Percentiles rank a stretch among this genome's conserved stretches.
Evolutionary conservation across 352 stramenopile genomes (phyloP).

Genomic region (Saprolegnia parasitica): DNA sequence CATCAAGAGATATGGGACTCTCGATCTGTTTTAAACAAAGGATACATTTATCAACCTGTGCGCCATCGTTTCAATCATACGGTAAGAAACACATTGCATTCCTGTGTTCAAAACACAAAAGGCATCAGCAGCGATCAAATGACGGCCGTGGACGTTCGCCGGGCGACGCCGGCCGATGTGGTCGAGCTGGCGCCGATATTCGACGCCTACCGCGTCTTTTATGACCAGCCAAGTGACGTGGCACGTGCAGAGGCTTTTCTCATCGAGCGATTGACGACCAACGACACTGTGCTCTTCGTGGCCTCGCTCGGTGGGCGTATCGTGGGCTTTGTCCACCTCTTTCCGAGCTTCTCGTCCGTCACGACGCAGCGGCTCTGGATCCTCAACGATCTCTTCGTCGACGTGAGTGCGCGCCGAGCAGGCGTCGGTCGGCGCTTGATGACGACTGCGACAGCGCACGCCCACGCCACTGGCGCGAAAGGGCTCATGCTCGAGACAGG

Average conservation of each 20-base stretch:
- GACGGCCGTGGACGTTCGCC: constrained; percentile 7
- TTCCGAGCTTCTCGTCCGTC: constrained; percentile 27
- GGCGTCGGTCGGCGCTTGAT: constrained; percentile 14
- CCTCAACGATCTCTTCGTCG: constrained; percentile 27
- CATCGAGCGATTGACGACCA: constrained; percentile 3
- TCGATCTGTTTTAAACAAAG: no score
- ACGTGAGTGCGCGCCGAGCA: neutral
- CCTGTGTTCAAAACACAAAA: no score
- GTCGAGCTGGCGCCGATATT: constrained; percentile 17
- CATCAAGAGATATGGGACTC: no score
- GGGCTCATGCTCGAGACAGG: constrained; percentile 23
- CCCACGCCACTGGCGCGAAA: neutral
- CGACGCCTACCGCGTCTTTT: constrained; percentile 27
- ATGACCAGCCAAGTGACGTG: constrained; percentile 21
- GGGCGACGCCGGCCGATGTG: constrained; percentile 3
- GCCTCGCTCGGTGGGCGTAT: neutral
- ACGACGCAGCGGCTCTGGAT: constrained; percentile 23
- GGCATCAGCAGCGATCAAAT: neutral
- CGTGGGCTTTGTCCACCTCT: constrained; percentile 25
- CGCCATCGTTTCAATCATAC: no score
- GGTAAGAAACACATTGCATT: no score
- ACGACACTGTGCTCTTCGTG: constrained; percentile 23
- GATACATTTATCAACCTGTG: no score
- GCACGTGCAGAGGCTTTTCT: constrained; percentile 15
- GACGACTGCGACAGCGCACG: constrained; percentile 19